Conservation (phyloP, 768 basidiomycete species). For the Mycena rebaudengoi region DNA sequence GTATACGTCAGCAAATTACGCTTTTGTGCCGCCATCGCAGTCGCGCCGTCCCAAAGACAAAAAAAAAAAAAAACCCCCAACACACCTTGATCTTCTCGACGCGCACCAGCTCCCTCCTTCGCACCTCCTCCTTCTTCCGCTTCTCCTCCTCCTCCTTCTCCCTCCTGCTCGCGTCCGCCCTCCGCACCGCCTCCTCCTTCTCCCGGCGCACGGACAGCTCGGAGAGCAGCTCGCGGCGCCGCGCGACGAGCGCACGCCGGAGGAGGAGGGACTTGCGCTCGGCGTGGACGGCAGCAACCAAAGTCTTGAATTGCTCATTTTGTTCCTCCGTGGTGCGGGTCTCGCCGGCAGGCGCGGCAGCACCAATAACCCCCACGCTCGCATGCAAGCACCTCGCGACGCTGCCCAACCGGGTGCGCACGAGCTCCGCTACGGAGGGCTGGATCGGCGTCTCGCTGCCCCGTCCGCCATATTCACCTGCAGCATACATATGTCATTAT, state of each 20-base stretch:
- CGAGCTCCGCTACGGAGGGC: conserved; percentile 73
- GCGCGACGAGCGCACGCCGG: conserved; percentile 81
- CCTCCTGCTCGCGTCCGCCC: conserved; percentile 71
- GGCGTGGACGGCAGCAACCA: conserved; percentile 71
- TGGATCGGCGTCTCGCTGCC: conserved; percentile 59
- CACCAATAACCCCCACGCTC: conserved; percentile 65
- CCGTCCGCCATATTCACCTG: no score
- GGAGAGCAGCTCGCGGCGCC: conserved; percentile 84
- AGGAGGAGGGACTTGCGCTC: conserved; percentile 83
- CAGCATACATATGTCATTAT: no score
- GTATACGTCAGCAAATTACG: no score
- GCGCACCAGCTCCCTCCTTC: conserved; percentile 71
- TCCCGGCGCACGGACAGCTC: conserved; percentile 88
- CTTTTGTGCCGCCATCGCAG: no score
- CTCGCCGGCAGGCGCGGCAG: conserved; percentile 50
- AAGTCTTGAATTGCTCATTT: conserved; percentile 61
- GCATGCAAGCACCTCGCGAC: conserved; percentile 79
- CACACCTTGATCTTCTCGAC: conserved; percentile 71
- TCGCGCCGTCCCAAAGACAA: no score
- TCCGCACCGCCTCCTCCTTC: conserved; percentile 84
- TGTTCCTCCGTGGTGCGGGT: no score
- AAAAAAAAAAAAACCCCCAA: no score
- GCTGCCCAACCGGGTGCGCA: conserved; percentile 79
- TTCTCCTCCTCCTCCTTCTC: conserved; percentile 77
- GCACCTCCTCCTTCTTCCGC: conserved; percentile 68